Conservation (phyloP, 1,284 basidiomycete genomes). For the Somion occarium region DNA sequence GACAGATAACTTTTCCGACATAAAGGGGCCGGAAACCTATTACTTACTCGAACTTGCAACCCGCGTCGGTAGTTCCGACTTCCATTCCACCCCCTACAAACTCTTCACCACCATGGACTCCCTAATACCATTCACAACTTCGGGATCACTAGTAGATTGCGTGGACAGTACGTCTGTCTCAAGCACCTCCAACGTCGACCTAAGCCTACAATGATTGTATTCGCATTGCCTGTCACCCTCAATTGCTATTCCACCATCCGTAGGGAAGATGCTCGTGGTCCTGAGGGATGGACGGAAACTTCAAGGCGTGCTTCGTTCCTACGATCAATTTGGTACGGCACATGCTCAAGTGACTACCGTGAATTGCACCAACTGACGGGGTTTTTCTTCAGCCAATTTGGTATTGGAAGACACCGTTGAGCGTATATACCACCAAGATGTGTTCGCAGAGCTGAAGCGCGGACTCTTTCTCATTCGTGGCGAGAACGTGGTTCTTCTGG, state of each 20-base stretch:
- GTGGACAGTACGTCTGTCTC: conserved; percentile 93
- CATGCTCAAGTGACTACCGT: neutral
- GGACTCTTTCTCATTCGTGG: conserved; percentile 95
- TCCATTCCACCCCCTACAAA: conserved; percentile 2
- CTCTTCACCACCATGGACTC: conserved; percentile 67
- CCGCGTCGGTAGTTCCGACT: no score
- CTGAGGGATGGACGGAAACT: conserved; percentile 95
- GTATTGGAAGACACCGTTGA: conserved; percentile 89
- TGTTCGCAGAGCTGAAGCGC: conserved; percentile 80
- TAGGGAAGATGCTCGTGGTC: conserved; percentile 98
- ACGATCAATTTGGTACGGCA: conserved; percentile 95
- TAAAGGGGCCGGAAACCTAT: no score
- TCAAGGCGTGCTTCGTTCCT: conserved; percentile 93
- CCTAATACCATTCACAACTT: conserved; percentile 94
- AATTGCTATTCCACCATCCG: conserved; percentile 11
- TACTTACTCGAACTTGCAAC: no score
- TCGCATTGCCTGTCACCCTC: conserved; percentile 21
- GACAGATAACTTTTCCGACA: no score
- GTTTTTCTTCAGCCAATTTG: conserved; percentile 72
- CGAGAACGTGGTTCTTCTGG: conserved; percentile 96
- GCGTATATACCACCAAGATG: conserved; percentile 76
- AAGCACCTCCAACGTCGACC: conserved; percentile 46
- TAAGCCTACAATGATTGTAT: conserved; percentile 39
- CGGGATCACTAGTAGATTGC: conserved; percentile 93
- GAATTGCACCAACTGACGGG: neutral